phyloP scores from a whole-genome alignment of 768 basidiomycete genomes.

The Crassisporium funariophilum region DNA sequence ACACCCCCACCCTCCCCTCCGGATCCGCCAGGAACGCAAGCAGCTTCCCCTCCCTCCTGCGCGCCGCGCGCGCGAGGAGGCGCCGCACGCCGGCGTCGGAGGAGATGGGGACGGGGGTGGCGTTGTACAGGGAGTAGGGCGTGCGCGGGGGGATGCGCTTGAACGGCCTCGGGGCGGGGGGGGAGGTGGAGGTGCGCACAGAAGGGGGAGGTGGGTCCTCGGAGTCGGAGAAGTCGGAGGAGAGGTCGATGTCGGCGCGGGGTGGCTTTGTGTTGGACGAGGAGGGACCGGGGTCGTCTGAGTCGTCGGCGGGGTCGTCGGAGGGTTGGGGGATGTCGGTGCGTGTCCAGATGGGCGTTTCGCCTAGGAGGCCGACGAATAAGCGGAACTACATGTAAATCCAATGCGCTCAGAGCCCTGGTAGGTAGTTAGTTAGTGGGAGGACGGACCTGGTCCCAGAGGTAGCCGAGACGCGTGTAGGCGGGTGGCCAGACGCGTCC shows the following conservation, averaged over 20 bases:
- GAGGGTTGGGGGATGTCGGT: slow-evolving; percentile 33
- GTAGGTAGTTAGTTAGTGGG: background rate
- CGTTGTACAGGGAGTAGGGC: slow-evolving; percentile 40
- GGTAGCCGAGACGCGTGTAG: slow-evolving; percentile 32
- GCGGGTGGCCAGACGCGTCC: slow-evolving; percentile 41
- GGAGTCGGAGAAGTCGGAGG: slow-evolving; percentile 1
- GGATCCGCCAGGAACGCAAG: slow-evolving; percentile 61
- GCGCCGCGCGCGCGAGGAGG: slow-evolving; percentile 38
- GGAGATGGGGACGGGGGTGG: slow-evolving; percentile 31
- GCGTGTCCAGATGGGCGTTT: slow-evolving; percentile 45
- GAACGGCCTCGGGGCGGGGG: slow-evolving; percentile 8
- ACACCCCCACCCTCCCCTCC: slow-evolving; percentile 52
- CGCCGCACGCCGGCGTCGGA: slow-evolving; percentile 39
- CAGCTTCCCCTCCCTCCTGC: slow-evolving; percentile 45
- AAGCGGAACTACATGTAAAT: slow-evolving; percentile 53
- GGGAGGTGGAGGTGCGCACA: background rate
- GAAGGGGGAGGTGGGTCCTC: slow-evolving; percentile 4
- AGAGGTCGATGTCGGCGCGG: slow-evolving; percentile 1
- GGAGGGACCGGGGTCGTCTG: slow-evolving; percentile 7
- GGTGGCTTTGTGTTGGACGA: background rate
- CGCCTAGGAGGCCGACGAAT: slow-evolving; percentile 58
- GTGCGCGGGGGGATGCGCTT: slow-evolving; percentile 32
- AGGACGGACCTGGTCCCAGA: slow-evolving; percentile 69
- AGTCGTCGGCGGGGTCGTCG: slow-evolving; percentile 30
- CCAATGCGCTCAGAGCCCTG: background rate